These are phyloP conservation scores for Microsporum audouinii DNA, from an alignment of 2,329 filamentous ascomycete genomes.

Conservation along the genomic window DNA sequence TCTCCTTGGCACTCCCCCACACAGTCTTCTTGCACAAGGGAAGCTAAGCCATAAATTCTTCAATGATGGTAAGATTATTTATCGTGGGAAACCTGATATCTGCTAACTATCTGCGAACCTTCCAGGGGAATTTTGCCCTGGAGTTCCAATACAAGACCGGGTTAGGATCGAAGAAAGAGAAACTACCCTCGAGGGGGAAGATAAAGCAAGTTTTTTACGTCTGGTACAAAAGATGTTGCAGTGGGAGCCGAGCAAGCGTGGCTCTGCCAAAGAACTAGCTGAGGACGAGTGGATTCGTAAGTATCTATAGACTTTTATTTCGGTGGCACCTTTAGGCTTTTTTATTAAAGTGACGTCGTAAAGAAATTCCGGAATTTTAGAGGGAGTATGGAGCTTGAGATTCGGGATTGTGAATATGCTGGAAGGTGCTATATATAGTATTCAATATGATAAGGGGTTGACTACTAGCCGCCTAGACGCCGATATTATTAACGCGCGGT, in stretches of 20 bases:
- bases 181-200: conserved; percentile 24
- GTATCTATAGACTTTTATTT: not conserved
- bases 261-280: conserved; percentile 22
- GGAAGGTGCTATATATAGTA: too few species aligned
- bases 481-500: too few species aligned
- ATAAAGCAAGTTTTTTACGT: conserved; percentile 23
- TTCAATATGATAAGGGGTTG: too few species aligned
- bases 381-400: too few species aligned
- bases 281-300: conserved; percentile 22
- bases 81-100: not conserved
- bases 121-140: conserved; percentile 22
- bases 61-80: conserved; percentile 21
- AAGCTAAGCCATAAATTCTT: conserved; percentile 31
- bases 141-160: conserved; percentile 15
- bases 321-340: too few species aligned
- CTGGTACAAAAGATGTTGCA: conserved; percentile 29
- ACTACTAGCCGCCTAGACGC: too few species aligned
- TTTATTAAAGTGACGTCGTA: too few species aligned
- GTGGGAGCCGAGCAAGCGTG: conserved; percentile 25
- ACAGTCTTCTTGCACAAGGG: conserved; percentile 25
- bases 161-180: conserved; percentile 30
- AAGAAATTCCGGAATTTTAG: too few species aligned
- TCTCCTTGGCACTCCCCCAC: conserved; percentile 36
- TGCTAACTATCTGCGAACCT: conserved; percentile 1
- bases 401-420: too few species aligned